Base-by-base conservation (phyloP, 106 monocot genomes). In the Apostasia ramifera region DNA sequence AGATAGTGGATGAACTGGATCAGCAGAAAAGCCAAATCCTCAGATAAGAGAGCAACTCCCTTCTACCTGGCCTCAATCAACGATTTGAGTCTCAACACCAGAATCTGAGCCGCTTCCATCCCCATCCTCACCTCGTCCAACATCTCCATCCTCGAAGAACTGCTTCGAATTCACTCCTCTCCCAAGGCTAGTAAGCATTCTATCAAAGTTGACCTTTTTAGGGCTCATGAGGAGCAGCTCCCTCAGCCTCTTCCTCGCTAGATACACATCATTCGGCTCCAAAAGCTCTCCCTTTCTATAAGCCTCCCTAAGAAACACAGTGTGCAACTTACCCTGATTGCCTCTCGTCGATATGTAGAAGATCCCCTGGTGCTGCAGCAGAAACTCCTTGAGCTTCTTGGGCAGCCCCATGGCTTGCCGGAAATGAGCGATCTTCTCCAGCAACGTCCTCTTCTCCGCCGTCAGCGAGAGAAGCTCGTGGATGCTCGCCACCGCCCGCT, bases 281-380 rank as follows among this genome's bases (percentile, higher is more conserved):
- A 90, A 38, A 55, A 92, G 61, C 68, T 98, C 87, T 53, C 97
- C 92, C 66, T 83, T 92, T 42, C 57, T 64, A 45, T 98, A 98
- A 8, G 81, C 87, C 81, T 97, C 95, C 57, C 97, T 74, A 61
- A 89, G 61, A 72, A 92, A 97, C 63, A 91, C 85, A 0, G 88
- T 91, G 67, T 95, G 94, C 55, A 98, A 64, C 81, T 90, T 92
- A 54, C 97, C 92, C 74, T 85, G 84, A 60, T 98, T 93, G 52
- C 97, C 97, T 66, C 92, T 81, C 0, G 97, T 98, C 15, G 92
- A 98, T 6, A 98, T 71, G 66, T 98, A 98, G 73, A 92, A 98
- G 2, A 98, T 85, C 14, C 97, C 97, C 82, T 98, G 97, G 74
- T 98, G 89, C 69, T 78, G 77, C 71, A 98, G 76, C 65, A 98